Evolutionary conservation across 1,284 basidiomycete genomes (phyloP), one percentile per base, ranked within the genome.

Genomic region (Ceratobasidium sp.): DNA sequence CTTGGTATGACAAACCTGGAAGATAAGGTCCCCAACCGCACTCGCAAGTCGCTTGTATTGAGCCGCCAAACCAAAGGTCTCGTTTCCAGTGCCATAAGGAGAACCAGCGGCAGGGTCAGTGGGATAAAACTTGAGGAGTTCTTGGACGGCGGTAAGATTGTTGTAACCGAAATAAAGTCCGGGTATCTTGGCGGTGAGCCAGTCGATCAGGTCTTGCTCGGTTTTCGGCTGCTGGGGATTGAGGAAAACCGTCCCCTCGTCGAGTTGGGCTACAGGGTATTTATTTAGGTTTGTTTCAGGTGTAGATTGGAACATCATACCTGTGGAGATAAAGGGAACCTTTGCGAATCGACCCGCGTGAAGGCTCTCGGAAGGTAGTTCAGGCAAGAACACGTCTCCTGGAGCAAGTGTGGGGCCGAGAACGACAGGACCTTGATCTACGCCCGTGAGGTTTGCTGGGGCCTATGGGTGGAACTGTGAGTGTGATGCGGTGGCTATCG

Each of bases 241-340:
- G 7, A 35, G 46, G 41, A 78, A 78, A 1, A 75, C 27, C 5
- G 77, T 78, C 1, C 77, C 77, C 59, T 78, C 77, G n/a, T 78
- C 77, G 18, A 78, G 48, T 44, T 78, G 71, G 27, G 33, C 71
- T 75, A n/a, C n/a, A n/a, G 44, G 30, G 14, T 3, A 62, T 14
- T 2, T n/a, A 57, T 35, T 18, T 30, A 41, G n/a, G 55, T 54
- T 38, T 14, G 69, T 18, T 55, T n/a, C 23, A n/a, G 4, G 16
- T n/a, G 23, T 23, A 4, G 8, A 78, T 30, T 8, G 18, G 23
- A 57, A 16, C 38, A 23, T 8, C 78, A 78, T 65, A 66, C 80
- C 79, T 41, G 85, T 84, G 18, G 82, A 81, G 69, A 86, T 84
- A 78, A 84, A 85, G 0, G 86, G 85, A 23, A 83, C 82, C 33